Evolutionary conservation across 495 filamentous ascomycete species (phyloP).

Genomic region (Penicillium salamii): DNA sequence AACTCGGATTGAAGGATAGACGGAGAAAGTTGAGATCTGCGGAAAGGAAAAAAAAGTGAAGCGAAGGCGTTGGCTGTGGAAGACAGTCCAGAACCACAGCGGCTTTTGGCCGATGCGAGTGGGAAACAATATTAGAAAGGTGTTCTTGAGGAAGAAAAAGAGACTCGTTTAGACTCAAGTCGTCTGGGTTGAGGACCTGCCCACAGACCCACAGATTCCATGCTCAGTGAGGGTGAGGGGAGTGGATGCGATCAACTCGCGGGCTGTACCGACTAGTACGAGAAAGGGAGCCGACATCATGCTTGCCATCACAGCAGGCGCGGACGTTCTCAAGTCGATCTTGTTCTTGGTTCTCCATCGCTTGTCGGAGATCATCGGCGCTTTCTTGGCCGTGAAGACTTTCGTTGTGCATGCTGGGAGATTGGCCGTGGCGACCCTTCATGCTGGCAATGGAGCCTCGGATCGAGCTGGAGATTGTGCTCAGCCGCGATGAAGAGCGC

Average conservation of each 20-base stretch:
- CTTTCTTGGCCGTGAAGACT: constrained; percentile 67
- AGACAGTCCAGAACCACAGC: constrained; percentile 4
- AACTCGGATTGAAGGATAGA: constrained; percentile 16
- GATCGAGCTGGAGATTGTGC: constrained; percentile 43
- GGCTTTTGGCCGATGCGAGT: not conserved
- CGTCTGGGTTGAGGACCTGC: constrained; percentile 28
- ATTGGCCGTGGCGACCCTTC: constrained; percentile 36
- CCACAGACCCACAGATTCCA: constrained; percentile 25
- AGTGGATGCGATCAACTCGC: constrained; percentile 36
- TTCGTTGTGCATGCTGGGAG: constrained; percentile 62
- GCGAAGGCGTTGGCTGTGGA: constrained; percentile 8
- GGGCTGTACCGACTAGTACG: constrained; percentile 46
- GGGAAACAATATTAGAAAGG: constrained; percentile 5
- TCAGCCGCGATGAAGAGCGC: constrained; percentile 42
- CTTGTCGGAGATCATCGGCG: constrained; percentile 72
- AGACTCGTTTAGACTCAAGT: constrained; percentile 31
- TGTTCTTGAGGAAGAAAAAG: constrained; percentile 22
- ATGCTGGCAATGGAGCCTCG: constrained; percentile 44
- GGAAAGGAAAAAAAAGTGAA: constrained; percentile 14
- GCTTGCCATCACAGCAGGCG: constrained; percentile 92
- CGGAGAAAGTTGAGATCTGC: constrained; percentile 12
- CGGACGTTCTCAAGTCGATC: constrained; percentile 90
- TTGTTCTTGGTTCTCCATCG: constrained; percentile 71
- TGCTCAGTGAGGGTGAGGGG: constrained; percentile 29
- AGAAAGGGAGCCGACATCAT: constrained; percentile 50